phyloP scores from a whole-genome alignment of 768 basidiomycete genomes.

The Leccinellum albellum region DNA sequence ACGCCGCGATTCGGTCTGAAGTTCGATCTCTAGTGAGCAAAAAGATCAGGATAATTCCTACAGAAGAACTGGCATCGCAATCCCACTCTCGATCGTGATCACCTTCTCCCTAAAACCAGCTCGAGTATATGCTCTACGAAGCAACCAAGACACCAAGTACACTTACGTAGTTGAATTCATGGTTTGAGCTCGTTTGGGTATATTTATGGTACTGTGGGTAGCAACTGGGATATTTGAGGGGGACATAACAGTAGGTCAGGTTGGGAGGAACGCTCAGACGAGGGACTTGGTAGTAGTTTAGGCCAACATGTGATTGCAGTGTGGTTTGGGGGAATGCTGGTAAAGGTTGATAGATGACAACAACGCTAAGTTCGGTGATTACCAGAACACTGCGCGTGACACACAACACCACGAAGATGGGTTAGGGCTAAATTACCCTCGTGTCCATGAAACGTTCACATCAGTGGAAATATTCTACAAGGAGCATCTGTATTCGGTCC shows the following conservation, averaged over 20 bases:
- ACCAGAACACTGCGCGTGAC: background rate
- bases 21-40: slow-evolving; percentile 6
- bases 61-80: background rate
- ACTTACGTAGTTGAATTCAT: background rate
- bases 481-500: slow-evolving; percentile 1
- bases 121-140: background rate
- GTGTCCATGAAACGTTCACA: slow-evolving; percentile 5
- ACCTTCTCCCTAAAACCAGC: background rate
- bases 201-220: background rate
- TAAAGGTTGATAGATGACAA: background rate
- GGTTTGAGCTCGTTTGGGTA: background rate
- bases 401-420: background rate
- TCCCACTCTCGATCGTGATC: slow-evolving; percentile 1
- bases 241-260: background rate
- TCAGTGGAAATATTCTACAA: slow-evolving; percentile 1
- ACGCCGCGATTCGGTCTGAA: background rate
- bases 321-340: background rate
- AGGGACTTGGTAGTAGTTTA: background rate
- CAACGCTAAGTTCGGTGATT: background rate
- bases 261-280: background rate
- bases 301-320: background rate
- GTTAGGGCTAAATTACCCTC: background rate
- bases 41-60: too few species aligned
- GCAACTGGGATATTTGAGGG: background rate
- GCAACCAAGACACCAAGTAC: background rate